phyloP scores from a whole-genome alignment of 2,329 filamentous ascomycete species.

The Aspergillus amoenus region DNA sequence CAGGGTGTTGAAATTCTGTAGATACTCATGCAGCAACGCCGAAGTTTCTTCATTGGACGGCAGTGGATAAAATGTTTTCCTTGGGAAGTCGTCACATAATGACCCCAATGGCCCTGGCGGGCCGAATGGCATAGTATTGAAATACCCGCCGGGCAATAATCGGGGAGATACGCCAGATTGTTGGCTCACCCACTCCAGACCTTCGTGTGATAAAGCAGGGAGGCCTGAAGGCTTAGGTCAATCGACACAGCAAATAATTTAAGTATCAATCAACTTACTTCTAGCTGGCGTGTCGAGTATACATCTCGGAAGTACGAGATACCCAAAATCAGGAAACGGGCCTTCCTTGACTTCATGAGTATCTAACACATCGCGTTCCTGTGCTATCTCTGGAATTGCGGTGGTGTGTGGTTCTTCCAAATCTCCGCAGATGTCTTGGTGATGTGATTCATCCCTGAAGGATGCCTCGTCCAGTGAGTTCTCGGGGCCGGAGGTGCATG shows the following conservation, averaged over 20 bases:
- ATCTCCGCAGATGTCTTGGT: not conserved
- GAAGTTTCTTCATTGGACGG: slow-evolving; percentile 13
- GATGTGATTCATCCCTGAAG: not conserved
- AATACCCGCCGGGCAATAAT: not conserved
- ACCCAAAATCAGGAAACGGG: not conserved
- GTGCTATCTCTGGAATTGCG: not conserved
- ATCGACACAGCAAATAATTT: not conserved
- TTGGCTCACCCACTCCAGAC: slow-evolving; percentile 16
- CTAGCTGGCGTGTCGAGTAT: slow-evolving; percentile 7
- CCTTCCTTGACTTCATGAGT: not conserved
- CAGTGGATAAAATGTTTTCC: slow-evolving; percentile 10
- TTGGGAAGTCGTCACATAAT: slow-evolving; percentile 4
- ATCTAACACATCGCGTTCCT: not conserved
- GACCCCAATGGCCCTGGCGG: not conserved
- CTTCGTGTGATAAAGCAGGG: slow-evolving; percentile 11
- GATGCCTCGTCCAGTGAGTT: not conserved
- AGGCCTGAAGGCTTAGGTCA: slow-evolving; percentile 8
- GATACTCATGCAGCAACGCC: slow-evolving; percentile 11
- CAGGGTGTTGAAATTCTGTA: slow-evolving; percentile 14
- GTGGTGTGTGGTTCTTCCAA: not conserved
- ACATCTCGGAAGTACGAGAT: slow-evolving; percentile 14
- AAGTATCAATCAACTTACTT: slow-evolving; percentile 1
- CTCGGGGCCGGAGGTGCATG: not conserved
- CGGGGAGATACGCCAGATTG: slow-evolving; percentile 7
- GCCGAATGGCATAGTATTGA: not conserved